Conservation (phyloP, 768 basidiomycete genomes). For the Podaxis sp. region DNA sequence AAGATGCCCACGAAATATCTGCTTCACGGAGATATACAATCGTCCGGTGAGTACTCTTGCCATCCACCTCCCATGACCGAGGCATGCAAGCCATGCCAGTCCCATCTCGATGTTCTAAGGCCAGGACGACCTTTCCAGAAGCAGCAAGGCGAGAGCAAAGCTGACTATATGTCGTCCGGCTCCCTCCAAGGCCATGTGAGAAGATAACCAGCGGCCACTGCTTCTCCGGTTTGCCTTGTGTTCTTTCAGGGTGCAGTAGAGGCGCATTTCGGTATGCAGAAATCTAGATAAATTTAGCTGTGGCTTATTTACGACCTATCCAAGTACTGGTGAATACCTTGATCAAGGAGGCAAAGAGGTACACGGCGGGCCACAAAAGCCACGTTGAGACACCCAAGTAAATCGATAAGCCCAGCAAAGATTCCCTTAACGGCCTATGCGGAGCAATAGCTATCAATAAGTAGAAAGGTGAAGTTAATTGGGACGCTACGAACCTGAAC, state of each 20-base stretch:
- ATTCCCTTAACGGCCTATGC: slow-evolving; percentile 38
- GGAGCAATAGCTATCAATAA: neutral
- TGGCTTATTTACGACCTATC: neutral
- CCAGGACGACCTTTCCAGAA: slow-evolving; percentile 75
- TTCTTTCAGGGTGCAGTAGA: slow-evolving; percentile 34
- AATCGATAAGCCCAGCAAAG: slow-evolving; percentile 42
- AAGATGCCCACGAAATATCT: slow-evolving; percentile 46
- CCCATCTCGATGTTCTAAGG: slow-evolving; percentile 83
- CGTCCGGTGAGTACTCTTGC: slow-evolving; percentile 21
- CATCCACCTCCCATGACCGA: slow-evolving; percentile 26
- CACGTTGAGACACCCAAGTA: slow-evolving; percentile 44
- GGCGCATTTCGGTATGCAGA: slow-evolving; percentile 55
- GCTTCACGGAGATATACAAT: slow-evolving; percentile 51
- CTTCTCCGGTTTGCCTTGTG: slow-evolving; percentile 8
- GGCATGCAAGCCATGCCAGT: slow-evolving; percentile 52
- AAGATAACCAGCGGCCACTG: slow-evolving; percentile 81
- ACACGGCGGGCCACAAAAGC: slow-evolving; percentile 46
- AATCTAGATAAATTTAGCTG: slow-evolving; percentile 31
- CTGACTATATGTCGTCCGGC: slow-evolving; percentile 70
- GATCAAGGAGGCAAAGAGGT: slow-evolving; percentile 45
- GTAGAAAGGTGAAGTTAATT: neutral
- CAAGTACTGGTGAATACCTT: slow-evolving; percentile 28
- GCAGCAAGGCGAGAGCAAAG: slow-evolving; percentile 70
- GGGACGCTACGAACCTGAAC: slow-evolving; percentile 36
- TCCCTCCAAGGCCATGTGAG: slow-evolving; percentile 80